Evolutionary conservation across 1,139 yeast genomes (phyloP), one percentile per base, ranked within the genome.

Genomic region (Scheffersomyces parashehatae): DNA sequence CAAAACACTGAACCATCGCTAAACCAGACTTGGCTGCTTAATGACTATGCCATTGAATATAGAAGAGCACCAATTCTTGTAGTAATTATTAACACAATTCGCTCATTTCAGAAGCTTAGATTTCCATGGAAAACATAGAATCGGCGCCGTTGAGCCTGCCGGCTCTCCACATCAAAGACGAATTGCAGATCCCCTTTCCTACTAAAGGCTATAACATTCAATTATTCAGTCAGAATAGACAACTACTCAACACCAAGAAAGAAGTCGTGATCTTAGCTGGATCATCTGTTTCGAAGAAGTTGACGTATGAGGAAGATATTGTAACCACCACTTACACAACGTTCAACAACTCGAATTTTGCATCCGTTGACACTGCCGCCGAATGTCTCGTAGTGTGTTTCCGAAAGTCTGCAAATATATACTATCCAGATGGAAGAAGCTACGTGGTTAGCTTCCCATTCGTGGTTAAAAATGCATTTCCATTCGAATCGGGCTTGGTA

Each of bases 391-490:
- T 74, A 6, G 77, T 83, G 4, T 73, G 84, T 40, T 59, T 82
- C 39, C 58, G 60, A 36, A 81, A 76, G 45, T 67, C 78, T 4
- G 80, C 81, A 0, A 70, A 83, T 48, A 70, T 85, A 1, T 85
- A 85, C 60, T 77, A 75, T 48, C 65, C 67, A 3, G 78, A 77
- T 50, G 90, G 91, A 2, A 69, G 78, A 31, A 70, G 78, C 2
- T 79, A 80, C 53, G 72, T 78, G 4, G 75, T 82, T 26, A 81
- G 81, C 51, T 73, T 88, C 46, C 91, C 96, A 0, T 85, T 87
- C 49, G 63, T 65, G 5, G 72, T 85, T 37, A 71, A 68, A 37
- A 66, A 66, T 16, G 89, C 84, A 1, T 70, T 83, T 43, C 73
- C 83, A 0, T 83, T 81, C 51, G 83, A 80, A 37, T 73, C 75